Percentiles rank a stretch among this genome's conserved stretches.
These are phyloP conservation scores for Lactarius indigo DNA, from an alignment of 768 basidiomycete genomes.

Conservation along the genomic window DNA sequence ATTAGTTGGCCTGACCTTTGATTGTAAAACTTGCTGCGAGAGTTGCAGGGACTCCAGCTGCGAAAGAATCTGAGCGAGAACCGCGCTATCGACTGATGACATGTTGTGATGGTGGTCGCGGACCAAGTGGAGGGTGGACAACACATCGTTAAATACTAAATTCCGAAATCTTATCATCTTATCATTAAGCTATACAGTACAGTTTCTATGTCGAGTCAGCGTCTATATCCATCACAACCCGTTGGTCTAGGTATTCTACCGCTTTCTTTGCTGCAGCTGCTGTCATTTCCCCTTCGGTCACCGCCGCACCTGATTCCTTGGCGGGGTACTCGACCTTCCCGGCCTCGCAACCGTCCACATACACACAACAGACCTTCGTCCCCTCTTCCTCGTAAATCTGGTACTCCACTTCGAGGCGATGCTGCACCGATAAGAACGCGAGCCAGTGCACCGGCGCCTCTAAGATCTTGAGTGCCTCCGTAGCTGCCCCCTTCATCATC, in stretches of 20 bases:
- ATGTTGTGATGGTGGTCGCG: neutral
- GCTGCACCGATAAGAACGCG: constrained; percentile 15
- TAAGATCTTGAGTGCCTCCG: constrained; percentile 50
- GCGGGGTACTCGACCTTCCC: constrained; percentile 1
- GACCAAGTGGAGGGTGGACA: neutral
- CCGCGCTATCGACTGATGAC: constrained; percentile 41
- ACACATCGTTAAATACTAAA: neutral
- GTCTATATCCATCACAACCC: neutral
- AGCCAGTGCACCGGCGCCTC: constrained; percentile 24
- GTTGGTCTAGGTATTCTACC: constrained; percentile 1
- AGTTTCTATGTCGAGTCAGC: neutral
- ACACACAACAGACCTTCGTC: constrained; percentile 10
- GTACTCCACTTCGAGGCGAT: constrained; percentile 10
- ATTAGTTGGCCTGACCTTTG: constrained; percentile 52
- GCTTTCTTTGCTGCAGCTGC: constrained; percentile 15
- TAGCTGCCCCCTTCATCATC: constrained; percentile 60
- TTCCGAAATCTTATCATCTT: neutral
- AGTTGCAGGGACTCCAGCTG: constrained; percentile 70
- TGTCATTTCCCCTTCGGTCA: constrained; percentile 6
- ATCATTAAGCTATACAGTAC: neutral
- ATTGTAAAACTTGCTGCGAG: constrained; percentile 72
- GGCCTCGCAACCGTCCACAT: constrained; percentile 8
- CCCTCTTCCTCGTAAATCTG: constrained; percentile 20
- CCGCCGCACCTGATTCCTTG: neutral
- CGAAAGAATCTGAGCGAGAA: constrained; percentile 67